Evolutionary conservation across 2,329 filamentous ascomycete genomes (phyloP), one percentile per base, ranked within the genome.

Genomic region (Phaeosphaeria sp.): DNA sequence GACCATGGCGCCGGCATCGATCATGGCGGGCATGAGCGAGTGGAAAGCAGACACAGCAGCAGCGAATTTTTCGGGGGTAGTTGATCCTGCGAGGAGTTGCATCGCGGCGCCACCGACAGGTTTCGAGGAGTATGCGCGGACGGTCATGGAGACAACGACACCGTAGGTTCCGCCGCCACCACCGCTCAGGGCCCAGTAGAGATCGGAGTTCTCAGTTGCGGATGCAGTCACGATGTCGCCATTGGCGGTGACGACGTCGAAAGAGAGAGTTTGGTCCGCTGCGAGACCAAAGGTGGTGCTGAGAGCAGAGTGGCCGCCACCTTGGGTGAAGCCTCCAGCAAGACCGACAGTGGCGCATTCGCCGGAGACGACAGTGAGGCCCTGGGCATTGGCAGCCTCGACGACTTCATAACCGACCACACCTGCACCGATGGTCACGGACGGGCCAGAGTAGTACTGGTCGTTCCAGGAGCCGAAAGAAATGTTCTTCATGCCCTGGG

Each of bases 221-320:
- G 62, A 62, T 9, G 62, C 61, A 21, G 59, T 41, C 3, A 67
- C 48, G 9, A 64, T 27, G 2, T 57, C 20, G 15, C 66, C 65
- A 4, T 44, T 43, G 0, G 59, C 46, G 9, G 65, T 65, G 7
- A 48, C 54, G 0, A 68, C 55, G 15, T 57, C 54, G 21, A 58
- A 55, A 7, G 61, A 55, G 0, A 66, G 54, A 0, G 67, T 55
- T 13, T 67, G 63, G 25, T 60, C 51, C 1, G 63, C 55, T 30
- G 57, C 65, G 11, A 68, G 54, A 20, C 67, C 64, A 57, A 81
- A 81, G 30, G 78, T 71, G 30, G 75, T 75, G 11, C 79, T 78
- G 27, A 86, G 64, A 3, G 82, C 82, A 11, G 79, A 81, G 68
- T 86, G 82, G 0, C 84, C 84, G 30, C 82, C 84, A 6, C 82